phyloP scores from a whole-genome alignment of 768 basidiomycete species.

The Zangia roseola region DNA sequence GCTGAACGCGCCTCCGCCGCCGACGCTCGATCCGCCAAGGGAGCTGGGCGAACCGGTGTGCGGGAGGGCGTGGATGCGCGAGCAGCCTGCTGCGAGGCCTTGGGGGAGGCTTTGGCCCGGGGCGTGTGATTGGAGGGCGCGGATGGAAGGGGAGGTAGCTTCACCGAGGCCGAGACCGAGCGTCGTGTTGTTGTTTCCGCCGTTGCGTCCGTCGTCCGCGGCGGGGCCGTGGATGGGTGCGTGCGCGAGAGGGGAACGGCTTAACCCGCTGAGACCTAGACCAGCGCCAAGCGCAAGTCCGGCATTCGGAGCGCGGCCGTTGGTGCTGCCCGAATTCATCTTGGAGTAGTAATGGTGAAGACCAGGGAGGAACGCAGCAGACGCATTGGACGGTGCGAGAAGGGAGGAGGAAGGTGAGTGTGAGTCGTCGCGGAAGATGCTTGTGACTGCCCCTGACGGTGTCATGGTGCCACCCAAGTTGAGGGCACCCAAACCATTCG shows the following conservation, averaged over 20 bases:
- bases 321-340: conserved; percentile 34
- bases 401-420: conserved; percentile 32
- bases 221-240: conserved; percentile 26
- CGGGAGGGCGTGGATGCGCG: conserved; percentile 77
- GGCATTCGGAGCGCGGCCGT: conserved; percentile 26
- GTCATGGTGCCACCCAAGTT: conserved; percentile 12
- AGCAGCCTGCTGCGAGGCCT: conserved; percentile 88
- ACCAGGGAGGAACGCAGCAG: conserved; percentile 78
- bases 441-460: conserved; percentile 15
- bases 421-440: conserved; percentile 34
- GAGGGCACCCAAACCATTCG: conserved; percentile 35
- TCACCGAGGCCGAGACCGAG: conserved; percentile 27
- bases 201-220: conserved; percentile 25
- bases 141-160: conserved; percentile 61
- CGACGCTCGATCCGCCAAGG: conserved; percentile 26
- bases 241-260: conserved; percentile 30
- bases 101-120: conserved; percentile 91
- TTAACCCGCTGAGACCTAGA: conserved; percentile 25
- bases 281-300: conserved; percentile 23
- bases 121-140: conserved; percentile 84
- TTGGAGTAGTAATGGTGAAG: conserved; percentile 67
- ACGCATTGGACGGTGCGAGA: conserved; percentile 72
- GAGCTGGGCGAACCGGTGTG: conserved; percentile 38
- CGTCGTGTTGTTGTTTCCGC: conserved; percentile 8
- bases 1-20: conserved; percentile 28